phyloP scores from a whole-genome alignment of 192 early-diverging fungal species.

The Spizellomyces sp. region DNA sequence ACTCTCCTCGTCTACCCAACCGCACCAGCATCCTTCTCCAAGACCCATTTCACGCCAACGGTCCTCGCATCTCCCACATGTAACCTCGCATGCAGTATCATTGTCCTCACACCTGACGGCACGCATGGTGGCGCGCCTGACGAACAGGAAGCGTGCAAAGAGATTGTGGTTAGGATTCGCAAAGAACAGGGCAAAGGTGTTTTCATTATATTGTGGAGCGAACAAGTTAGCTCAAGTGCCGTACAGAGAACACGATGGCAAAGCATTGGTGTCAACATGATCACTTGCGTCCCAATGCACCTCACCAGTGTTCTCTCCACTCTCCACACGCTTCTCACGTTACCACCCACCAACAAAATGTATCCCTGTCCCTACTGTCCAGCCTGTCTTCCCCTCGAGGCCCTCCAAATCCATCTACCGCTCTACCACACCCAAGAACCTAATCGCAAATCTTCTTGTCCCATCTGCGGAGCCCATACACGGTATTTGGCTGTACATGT shows the following conservation, averaged over 20 bases:
- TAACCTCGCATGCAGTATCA: too few species aligned
- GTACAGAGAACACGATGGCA: neutral
- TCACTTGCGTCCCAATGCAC: neutral
- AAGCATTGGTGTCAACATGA: conserved; percentile 28
- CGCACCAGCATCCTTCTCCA: too few species aligned
- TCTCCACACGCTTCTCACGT: neutral
- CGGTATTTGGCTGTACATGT: conserved; percentile 21
- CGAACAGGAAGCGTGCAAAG: too few species aligned
- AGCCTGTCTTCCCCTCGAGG: conserved; percentile 4
- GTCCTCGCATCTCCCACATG: too few species aligned
- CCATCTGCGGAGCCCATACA: conserved; percentile 11
- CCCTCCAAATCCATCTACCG: conserved; percentile 20
- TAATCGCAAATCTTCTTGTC: conserved; percentile 5
- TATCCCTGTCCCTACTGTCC: conserved; percentile 22
- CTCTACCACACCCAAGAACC: conserved; percentile 37
- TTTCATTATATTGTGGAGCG: conserved; percentile 3
- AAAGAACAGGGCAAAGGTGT: neutral
- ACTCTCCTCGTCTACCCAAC: too few species aligned
- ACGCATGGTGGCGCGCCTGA: too few species aligned
- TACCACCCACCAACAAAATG: neutral
- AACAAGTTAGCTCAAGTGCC: neutral
- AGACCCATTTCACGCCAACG: too few species aligned
- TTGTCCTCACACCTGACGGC: too few species aligned
- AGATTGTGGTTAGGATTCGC: neutral
- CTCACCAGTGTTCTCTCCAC: neutral